phyloP scores from a whole-genome alignment of 2,329 filamentous ascomycete species.

The Epichloe bromicola region DNA sequence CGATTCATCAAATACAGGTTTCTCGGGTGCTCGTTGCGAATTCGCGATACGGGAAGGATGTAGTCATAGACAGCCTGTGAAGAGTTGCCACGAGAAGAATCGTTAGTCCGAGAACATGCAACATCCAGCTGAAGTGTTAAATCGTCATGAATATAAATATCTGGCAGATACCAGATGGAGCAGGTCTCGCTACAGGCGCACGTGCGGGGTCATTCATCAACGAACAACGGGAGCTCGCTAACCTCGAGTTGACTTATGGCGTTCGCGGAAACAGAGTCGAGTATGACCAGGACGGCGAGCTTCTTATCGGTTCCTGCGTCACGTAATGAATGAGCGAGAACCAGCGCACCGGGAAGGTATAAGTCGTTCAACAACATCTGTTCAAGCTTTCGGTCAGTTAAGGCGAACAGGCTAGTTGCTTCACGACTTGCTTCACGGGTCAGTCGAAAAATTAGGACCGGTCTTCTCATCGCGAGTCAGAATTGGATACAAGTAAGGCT shows the following conservation, averaged over 20 bases:
- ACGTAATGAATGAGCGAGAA: constrained; percentile 85
- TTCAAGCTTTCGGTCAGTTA: constrained; percentile 6
- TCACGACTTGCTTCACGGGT: neutral
- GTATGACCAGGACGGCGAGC: constrained; percentile 71
- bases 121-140: neutral
- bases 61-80: constrained; percentile 73
- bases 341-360: constrained; percentile 86
- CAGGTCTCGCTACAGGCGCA: too few species aligned
- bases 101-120: neutral
- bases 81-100: neutral
- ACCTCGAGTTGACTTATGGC: constrained; percentile 72
- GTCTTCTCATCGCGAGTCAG: neutral
- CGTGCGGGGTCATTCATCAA: neutral
- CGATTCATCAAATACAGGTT: constrained; percentile 91
- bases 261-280: constrained; percentile 61
- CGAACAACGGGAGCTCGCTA: constrained; percentile 11
- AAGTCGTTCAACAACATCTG: constrained; percentile 86
- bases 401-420: neutral
- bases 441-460: neutral
- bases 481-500: neutral
- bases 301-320: constrained; percentile 81
- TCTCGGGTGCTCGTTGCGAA: constrained; percentile 61
- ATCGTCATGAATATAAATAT: neutral
- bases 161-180: too few species aligned
- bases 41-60: constrained; percentile 69